Evolutionary conservation across 164 flowering plant genomes (phyloP).

Genomic region (Macadamia tetraphylla): DNA sequence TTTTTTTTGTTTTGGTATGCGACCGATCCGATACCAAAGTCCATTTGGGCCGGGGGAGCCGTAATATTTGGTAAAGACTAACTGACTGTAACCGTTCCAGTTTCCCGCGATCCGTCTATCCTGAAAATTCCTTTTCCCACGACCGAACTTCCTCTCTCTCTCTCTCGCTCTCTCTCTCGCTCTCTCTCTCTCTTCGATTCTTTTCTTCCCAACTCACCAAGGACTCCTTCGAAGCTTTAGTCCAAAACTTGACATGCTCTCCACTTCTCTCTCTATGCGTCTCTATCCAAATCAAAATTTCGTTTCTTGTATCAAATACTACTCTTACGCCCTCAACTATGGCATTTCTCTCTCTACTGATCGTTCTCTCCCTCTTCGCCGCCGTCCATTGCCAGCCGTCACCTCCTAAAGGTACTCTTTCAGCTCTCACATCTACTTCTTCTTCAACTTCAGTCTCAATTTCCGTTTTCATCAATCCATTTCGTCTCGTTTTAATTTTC

Average conservation of each 20-base stretch:
- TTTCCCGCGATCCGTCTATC: too few relatives aligned
- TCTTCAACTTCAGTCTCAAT: background rate
- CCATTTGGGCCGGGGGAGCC: too few relatives aligned
- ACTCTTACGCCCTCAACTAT: conserved; percentile 16
- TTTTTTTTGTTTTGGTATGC: too few relatives aligned
- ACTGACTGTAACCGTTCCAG: too few relatives aligned
- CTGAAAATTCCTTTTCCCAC: background rate
- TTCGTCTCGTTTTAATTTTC: conserved; percentile 6
- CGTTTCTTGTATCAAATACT: background rate
- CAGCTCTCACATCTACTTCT: background rate
- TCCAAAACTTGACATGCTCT: background rate
- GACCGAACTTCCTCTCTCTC: background rate
- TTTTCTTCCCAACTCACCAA: conserved; percentile 33
- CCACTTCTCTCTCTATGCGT: conserved; percentile 6
- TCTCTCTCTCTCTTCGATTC: conserved; percentile 5
- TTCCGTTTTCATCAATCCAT: conserved; percentile 1
- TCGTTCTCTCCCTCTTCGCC: conserved; percentile 28
- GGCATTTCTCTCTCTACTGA: conserved; percentile 21
- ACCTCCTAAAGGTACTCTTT: conserved; percentile 33
- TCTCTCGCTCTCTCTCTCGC: background rate
- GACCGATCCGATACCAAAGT: too few relatives aligned
- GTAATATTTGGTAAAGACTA: too few relatives aligned
- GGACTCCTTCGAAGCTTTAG: conserved; percentile 27
- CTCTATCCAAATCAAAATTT: conserved; percentile 1
- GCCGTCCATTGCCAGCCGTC: conserved; percentile 27